These are phyloP conservation scores for Chaetomium olivaceum DNA, from an alignment of 2,329 filamentous ascomycete species.

Conservation along the genomic window DNA sequence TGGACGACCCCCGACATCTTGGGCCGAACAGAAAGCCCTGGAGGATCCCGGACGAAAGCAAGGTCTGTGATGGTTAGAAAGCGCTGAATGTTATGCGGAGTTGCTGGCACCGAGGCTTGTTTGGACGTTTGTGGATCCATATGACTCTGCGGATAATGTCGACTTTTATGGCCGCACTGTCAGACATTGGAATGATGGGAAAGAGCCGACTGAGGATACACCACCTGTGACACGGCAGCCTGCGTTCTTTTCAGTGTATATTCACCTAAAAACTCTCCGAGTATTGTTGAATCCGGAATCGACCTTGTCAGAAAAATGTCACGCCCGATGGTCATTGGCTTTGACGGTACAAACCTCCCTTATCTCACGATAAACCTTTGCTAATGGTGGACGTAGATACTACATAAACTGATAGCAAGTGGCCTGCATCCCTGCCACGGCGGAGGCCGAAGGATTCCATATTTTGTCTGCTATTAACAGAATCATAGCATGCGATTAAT, in stretches of 20 bases:
- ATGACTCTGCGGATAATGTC: not conserved
- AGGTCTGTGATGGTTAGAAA: not conserved
- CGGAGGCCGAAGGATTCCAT: not conserved
- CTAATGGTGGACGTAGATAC: conserved; percentile 1
- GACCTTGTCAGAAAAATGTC: conserved; percentile 15
- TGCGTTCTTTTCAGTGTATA: not conserved
- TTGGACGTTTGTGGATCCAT: conserved; percentile 13
- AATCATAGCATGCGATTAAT: conserved; percentile 10
- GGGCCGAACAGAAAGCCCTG: conserved; percentile 6
- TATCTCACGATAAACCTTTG: not conserved
- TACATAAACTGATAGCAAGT: conserved; percentile 17
- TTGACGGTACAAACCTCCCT: not conserved
- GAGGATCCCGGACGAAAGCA: not conserved
- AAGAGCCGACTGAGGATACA: not conserved
- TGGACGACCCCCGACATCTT: not conserved
- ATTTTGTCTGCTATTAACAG: not conserved
- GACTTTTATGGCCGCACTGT: conserved; percentile 4
- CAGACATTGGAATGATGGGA: not conserved
- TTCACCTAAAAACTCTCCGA: conserved; percentile 13
- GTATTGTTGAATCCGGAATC: conserved; percentile 15
- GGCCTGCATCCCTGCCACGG: not conserved
- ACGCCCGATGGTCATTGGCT: conserved; percentile 8
- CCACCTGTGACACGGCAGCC: not conserved
- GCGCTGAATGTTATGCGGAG: not conserved
- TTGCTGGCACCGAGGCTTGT: not conserved